These are phyloP conservation scores for Tephrocybe rancida DNA, from an alignment of 768 basidiomycete species.

Conservation along the genomic window DNA sequence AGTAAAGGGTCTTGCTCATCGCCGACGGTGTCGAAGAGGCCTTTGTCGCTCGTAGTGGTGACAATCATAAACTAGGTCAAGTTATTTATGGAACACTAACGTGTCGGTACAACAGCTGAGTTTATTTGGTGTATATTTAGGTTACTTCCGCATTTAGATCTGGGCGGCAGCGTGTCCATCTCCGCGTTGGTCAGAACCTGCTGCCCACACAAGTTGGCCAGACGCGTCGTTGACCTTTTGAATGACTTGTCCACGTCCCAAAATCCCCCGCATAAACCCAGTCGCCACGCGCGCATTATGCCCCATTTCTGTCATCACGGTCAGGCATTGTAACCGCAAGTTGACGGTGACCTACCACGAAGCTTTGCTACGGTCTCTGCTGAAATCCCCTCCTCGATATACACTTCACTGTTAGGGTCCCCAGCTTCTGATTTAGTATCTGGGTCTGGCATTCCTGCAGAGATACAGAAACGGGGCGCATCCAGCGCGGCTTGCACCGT, in stretches of 20 bases:
- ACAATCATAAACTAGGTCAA: slow-evolving; percentile 9
- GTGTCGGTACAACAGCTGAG: background rate
- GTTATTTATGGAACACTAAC: slow-evolving; percentile 5
- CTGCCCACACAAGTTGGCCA: slow-evolving; percentile 88
- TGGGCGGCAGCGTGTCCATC: slow-evolving; percentile 90
- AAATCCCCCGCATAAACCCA: slow-evolving; percentile 62
- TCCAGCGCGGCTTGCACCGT: slow-evolving; percentile 90
- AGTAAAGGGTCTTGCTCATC: slow-evolving; percentile 1
- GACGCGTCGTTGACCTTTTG: slow-evolving; percentile 71
- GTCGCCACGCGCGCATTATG: slow-evolving; percentile 71
- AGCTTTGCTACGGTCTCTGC: slow-evolving; percentile 65
- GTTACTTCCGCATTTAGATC: slow-evolving; percentile 50
- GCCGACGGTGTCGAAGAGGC: background rate
- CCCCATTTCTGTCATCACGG: slow-evolving; percentile 71
- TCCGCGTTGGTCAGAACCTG: slow-evolving; percentile 86
- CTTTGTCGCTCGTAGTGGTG: slow-evolving; percentile 8
- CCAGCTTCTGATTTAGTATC: slow-evolving; percentile 56
- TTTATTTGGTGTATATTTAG: background rate
- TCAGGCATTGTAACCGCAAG: slow-evolving; percentile 8
- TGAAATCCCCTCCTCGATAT: slow-evolving; percentile 84
- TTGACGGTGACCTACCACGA: slow-evolving; percentile 46
- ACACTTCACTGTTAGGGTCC: slow-evolving; percentile 82
- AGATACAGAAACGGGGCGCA: slow-evolving; percentile 95
- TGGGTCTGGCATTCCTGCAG: slow-evolving; percentile 72
- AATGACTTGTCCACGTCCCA: slow-evolving; percentile 91